Evolutionary conservation across 2,329 filamentous ascomycete species (phyloP), one percentile per base, ranked within the genome.

Genomic region (Cercospora janseana): DNA sequence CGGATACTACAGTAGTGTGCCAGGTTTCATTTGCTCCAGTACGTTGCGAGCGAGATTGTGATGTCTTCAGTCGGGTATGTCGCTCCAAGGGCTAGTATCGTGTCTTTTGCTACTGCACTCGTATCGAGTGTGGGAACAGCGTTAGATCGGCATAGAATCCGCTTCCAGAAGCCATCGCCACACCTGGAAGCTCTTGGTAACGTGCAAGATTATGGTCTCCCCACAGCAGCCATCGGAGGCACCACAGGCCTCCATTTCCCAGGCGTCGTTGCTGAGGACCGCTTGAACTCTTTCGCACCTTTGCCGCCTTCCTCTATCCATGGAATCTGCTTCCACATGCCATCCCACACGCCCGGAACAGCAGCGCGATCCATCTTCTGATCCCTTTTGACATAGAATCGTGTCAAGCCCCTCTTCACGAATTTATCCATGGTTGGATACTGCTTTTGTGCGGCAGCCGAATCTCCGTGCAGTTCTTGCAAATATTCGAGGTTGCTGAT

Each of bases 401-500:
- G 53, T 13, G 55, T 53, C 46, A 53, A 34, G 20, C 51, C 56
- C 49, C 52, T 56, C 20, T 51, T 49, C 24, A 53, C 27, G 42
- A 49, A 38, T 6, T n/a, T 26, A 13, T 47, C 45, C 6, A 24
- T 16, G 18, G 35, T 4, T 26, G 38, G 20, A 21, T 38, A 23
- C 21, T 40, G 20, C 23, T 47, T 29, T 16, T 34, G 23, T n/a
- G 3, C 18, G 10, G 15, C 24, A 18, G 9, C 24, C 8, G 27
- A 40, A 31, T 52, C 49, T 24, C n/a, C 10, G 12, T 12, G 12
- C 13, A 51, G 23, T 21, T 59, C 24, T 4, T 62, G 58, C 9
- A 65, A 37, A 29, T 64, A 56, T 49, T 67, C 64, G 21, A 68
- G 35, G 48, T 68, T 68, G 10, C 59, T 55, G 13, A 66, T 46